Base-by-base conservation (phyloP, 108 stramenopile genomes). In the Skeletonema marinoi region DNA sequence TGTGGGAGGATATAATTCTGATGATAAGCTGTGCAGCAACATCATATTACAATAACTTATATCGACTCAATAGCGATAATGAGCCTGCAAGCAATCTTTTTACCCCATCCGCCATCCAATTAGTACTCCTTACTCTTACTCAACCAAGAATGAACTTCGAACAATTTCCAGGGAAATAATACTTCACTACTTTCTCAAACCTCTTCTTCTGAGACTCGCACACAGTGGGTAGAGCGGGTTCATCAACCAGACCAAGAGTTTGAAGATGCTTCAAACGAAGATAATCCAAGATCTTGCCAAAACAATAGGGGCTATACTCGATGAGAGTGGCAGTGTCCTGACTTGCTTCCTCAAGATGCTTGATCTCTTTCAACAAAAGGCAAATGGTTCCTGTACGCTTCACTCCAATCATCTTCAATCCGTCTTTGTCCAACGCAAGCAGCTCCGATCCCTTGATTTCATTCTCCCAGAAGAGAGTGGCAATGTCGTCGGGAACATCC, bases 121-220 rank as follows among this genome's bases (percentile, higher is more conserved):
- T 36, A 36, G 6, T 36, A 6, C 8, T 36, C 6, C 36, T 36
- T 25, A n/a, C 35, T 36, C 35, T 8, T 8, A 36, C 36, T 51
- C 50, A 51, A 21, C 62, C 39, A 16, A 73, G 31, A 17, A 73
- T 39, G 16, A 64, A 31, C 9, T 63, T 64, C 4, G 73, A 48
- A 19, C 63, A 44, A 3, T 65, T 25, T 3, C 73, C 73, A 33
- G 73, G 61, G 38, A 73, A 73, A 42, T 64, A 73, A 36, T 73
- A 58, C 42, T 65, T 73, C 38, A 73, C 73, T 25, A 73, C 73
- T 7, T 65, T 73, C 54, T 73, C 73, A 48, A 73, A 73, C 73
- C 73, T 64, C 8, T 21, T 36, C 63, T 73, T 64, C 63, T 73
- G 54, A 3, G 62, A n/a, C 11, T 54, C 39, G 13, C 44, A 38